A percentile compares a stretch with the other conserved stretches of the same genome.
Evolutionary conservation across 2,329 filamentous ascomycete genomes (phyloP).

Genomic region (Nannizzia gypsea): DNA sequence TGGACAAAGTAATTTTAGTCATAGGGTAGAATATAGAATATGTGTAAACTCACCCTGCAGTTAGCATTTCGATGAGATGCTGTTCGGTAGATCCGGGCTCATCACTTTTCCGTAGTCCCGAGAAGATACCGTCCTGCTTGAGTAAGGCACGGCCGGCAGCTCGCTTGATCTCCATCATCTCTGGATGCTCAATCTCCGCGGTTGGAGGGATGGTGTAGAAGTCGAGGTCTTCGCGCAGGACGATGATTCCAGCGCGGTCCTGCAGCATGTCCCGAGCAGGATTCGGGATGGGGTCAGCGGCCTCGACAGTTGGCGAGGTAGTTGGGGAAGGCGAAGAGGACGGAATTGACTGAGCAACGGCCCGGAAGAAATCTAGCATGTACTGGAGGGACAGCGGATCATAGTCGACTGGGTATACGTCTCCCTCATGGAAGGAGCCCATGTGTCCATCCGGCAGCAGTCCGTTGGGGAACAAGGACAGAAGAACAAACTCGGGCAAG

Average conservation of each 20-base stretch:
- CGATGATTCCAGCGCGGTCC: conserved; percentile 89
- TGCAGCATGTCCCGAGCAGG: conserved; percentile 66
- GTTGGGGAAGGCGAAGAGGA: conserved; percentile 56
- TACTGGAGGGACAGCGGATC: conserved; percentile 93
- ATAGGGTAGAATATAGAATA: conserved; percentile 2
- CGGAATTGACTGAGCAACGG: conserved; percentile 84
- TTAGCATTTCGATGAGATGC: conserved; percentile 98
- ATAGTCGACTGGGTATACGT: conserved; percentile 96
- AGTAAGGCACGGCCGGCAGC: conserved; percentile 79
- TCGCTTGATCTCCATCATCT: conserved; percentile 95
- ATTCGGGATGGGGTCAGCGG: conserved; percentile 61
- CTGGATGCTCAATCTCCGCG: conserved; percentile 67
- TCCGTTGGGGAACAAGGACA: conserved; percentile 98
- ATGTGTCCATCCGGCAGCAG: conserved; percentile 92
- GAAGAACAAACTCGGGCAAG: conserved; percentile 87
- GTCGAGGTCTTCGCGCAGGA: conserved; percentile 87
- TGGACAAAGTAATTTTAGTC: background rate
- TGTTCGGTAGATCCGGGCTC: conserved; percentile 95
- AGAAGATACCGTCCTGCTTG: conserved; percentile 89
- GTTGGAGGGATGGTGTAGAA: conserved; percentile 92
- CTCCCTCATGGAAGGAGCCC: conserved; percentile 82
- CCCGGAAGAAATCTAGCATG: conserved; percentile 97
- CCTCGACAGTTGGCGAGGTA: conserved; percentile 46
- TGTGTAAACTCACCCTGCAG: conserved; percentile 63
- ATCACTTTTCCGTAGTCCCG: conserved; percentile 84